Percentiles rank a stretch among this genome's conserved stretches.
Evolutionary conservation across 2,329 filamentous ascomycete species (phyloP).

Genomic region (Cladosporium sphaerospermum): DNA sequence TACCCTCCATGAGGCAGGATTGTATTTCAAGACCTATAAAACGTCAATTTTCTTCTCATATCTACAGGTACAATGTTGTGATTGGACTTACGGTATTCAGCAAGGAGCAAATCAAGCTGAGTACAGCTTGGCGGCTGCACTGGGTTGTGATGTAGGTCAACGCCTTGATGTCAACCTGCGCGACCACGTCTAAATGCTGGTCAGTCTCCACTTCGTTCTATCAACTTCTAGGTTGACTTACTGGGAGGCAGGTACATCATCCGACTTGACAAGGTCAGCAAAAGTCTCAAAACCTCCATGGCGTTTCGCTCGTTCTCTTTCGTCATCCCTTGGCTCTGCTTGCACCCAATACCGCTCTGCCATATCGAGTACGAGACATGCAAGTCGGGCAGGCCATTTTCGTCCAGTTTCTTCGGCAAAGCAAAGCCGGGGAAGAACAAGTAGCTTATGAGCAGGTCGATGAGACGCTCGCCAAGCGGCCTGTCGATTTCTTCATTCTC

Average conservation of each 20-base stretch:
- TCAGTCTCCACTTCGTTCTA: slow-evolving; percentile 11
- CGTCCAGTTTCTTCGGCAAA: slow-evolving; percentile 49
- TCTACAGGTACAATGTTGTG: not conserved
- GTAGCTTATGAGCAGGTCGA: slow-evolving; percentile 82
- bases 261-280: slow-evolving; percentile 80
- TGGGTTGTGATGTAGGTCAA: slow-evolving; percentile 86
- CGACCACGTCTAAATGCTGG: slow-evolving; percentile 51
- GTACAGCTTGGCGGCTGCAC: slow-evolving; percentile 81
- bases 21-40: slow-evolving; percentile 80
- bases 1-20: slow-evolving; percentile 86
- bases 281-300: slow-evolving; percentile 77
- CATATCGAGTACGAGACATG: slow-evolving; percentile 89
- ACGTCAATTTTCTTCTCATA: not conserved
- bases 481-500: slow-evolving; percentile 60
- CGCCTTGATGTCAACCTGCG: slow-evolving; percentile 73
- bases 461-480: slow-evolving; percentile 83
- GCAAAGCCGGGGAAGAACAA: slow-evolving; percentile 91
- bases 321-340: slow-evolving; percentile 77
- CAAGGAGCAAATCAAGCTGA: slow-evolving; percentile 85
- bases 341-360: slow-evolving; percentile 96
- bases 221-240: slow-evolving; percentile 26
- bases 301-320: slow-evolving; percentile 92
- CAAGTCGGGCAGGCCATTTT: slow-evolving; percentile 20
- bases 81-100: slow-evolving; percentile 73
- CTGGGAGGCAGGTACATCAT: slow-evolving; percentile 87